phyloP scores from a whole-genome alignment of 2,329 filamentous ascomycete genomes.

The Myriosclerotinia duriaeana region DNA sequence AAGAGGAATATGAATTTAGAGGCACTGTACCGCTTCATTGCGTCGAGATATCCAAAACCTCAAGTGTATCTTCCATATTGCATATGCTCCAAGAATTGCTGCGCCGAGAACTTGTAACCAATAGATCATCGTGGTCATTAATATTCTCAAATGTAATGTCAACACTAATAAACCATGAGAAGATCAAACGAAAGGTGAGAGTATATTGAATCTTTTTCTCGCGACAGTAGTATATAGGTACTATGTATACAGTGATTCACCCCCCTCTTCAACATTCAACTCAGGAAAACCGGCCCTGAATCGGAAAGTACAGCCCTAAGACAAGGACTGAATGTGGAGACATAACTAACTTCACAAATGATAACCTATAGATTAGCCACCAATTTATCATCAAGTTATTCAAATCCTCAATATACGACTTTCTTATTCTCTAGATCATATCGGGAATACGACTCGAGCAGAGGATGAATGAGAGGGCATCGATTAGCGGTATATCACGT shows the following conservation, averaged over 20 bases:
- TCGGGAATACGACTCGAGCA: too few relatives aligned
- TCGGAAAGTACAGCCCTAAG: conserved; percentile 9
- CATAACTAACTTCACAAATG: not conserved
- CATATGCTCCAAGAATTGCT: not conserved
- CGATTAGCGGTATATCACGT: not conserved
- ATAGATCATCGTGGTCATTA: not conserved
- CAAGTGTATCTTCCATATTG: conserved; percentile 4
- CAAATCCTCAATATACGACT: too few relatives aligned
- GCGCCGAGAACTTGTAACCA: conserved; percentile 9
- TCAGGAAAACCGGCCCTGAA: conserved; percentile 16
- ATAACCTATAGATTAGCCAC: not conserved
- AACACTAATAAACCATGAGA: not conserved
- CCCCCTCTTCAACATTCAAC: not conserved
- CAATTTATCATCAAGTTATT: not conserved
- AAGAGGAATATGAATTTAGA: not conserved
- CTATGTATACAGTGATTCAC: not conserved
- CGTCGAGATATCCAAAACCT: conserved; percentile 3
- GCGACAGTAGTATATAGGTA: not conserved
- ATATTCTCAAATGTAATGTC: not conserved
- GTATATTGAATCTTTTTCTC: not conserved
- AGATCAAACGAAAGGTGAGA: not conserved
- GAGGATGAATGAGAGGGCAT: not conserved
- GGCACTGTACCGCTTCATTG: not conserved
- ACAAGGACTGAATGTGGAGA: not conserved
- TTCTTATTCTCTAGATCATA: too few relatives aligned